Base-by-base conservation (phyloP, 169 alveolate species). In the Plasmodium yoelii region DNA sequence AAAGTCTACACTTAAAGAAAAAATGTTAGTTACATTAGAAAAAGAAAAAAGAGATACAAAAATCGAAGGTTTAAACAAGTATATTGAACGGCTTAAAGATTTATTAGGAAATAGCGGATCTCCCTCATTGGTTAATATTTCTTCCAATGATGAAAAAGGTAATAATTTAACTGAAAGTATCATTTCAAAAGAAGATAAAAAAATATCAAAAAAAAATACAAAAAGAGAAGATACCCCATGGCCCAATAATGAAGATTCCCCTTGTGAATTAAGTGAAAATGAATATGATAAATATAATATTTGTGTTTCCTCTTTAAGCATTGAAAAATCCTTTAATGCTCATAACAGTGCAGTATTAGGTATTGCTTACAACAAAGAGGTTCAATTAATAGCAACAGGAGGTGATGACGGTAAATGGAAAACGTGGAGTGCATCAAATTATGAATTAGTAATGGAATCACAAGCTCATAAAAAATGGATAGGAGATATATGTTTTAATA, bases 341-440 rank as follows among this genome's bases (percentile, higher is more conserved):
- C 90, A 80, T 55, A 57, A 67, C 56, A 65, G 44, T 64, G 82
- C 90, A 19, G 90, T 80, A 49, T 80, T 67, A 61, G 90, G 90
- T 61, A 80, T 80, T 67, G 82, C 90, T 34, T 80, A 80, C 60
- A 80, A 80, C 61, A 26, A 67, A 47, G 57, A 67, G 68, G 82
- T 80, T 67, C 90, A 65, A 67, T 67, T 80, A 47, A 67, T 80
- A 67, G 90, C 90, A 60, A 80, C 90, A 5, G 90, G 90, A 67
- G 90, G 90, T 46, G 90, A 80, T 80, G 90, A 80, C 55, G 90
- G 90, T 12, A 51, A 53, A 57, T 80, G 90, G 90, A 80, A 80
- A 59, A 80, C 90, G 68, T 80, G 90, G 90, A 80, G 90, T 57
- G 47, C 51, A 53, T 42, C 74, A 56, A 80, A 80, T 80, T 80